A percentile compares a stretch with the other conserved stretches of the same genome.
phyloP scores from a whole-genome alignment of 2,329 filamentous ascomycete species.

The Epichloe coenophiala region DNA sequence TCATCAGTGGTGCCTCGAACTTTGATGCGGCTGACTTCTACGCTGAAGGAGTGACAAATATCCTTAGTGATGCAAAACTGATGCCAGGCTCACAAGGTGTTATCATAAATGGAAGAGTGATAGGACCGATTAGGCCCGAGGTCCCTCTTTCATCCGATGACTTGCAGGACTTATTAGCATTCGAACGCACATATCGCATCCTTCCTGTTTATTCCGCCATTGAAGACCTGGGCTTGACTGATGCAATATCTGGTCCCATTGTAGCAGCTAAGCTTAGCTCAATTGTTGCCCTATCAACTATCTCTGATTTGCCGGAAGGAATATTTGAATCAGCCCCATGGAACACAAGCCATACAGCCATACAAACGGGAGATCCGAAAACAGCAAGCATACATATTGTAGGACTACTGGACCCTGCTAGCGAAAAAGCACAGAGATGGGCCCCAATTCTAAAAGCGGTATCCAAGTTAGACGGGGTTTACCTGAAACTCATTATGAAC shows the following conservation, averaged over 20 bases:
- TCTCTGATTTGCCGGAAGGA: conserved; percentile 75
- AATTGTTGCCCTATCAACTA: conserved; percentile 64
- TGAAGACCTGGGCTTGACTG: conserved; percentile 49
- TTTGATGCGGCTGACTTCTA: conserved; percentile 21
- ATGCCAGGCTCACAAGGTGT: conserved; percentile 36
- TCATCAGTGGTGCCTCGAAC: conserved; percentile 19
- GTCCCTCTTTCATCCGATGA: conserved; percentile 52
- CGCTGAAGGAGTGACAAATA: conserved; percentile 25
- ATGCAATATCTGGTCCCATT: conserved; percentile 54
- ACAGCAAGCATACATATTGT: conserved; percentile 71
- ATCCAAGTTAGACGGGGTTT: conserved; percentile 72
- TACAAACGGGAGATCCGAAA: conserved; percentile 57
- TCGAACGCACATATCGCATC: conserved; percentile 63
- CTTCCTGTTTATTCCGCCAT: conserved; percentile 60
- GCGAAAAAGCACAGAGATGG: conserved; percentile 80
- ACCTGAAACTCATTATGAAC: conserved; percentile 75
- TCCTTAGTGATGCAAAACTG: conserved; percentile 31
- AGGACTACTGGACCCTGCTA: conserved; percentile 73
- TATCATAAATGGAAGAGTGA: conserved; percentile 49
- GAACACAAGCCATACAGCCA: conserved; percentile 59
- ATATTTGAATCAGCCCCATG: conserved; percentile 77
- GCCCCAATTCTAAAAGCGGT: conserved; percentile 75
- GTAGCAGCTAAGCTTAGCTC: conserved; percentile 71
- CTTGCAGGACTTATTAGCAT: conserved; percentile 57
- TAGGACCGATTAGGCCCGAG: conserved; percentile 56